Evolutionary conservation across 78 protist species (phyloP), one percentile per base, ranked within the genome.

Genomic region (Polysphondylium violaceum): DNA sequence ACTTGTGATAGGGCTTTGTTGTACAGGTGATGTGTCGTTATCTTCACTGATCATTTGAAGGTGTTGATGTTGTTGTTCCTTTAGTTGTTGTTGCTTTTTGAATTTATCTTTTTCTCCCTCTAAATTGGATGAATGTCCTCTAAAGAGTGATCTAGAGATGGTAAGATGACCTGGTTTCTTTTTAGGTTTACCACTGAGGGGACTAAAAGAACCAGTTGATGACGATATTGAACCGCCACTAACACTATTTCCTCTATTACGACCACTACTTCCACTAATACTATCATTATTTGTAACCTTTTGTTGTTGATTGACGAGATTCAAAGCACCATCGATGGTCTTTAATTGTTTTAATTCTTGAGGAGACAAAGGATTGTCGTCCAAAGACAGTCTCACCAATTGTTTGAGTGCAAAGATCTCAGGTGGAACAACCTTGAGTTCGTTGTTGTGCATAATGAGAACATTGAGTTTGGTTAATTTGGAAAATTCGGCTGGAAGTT

Each of bases 51-150:
- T 61, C 25, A 29, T 65, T 44, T n/a, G n/a, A n/a, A n/a, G n/a
- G n/a, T n/a, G n/a, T n/a, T n/a, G n/a, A n/a, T n/a, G n/a, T n/a
- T n/a, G n/a, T 16, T 61, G 69, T 11, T 27, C 36, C 17, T 27
- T 25, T 12, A 33, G 69, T 35, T 63, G 71, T 63, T 63, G 27
- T 63, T 63, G 27, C 16, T 63, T 63, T 63, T 35, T 63, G 40
- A 65, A 65, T 38, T 65, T 63, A 29, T 50, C 63, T 31, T 50
- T 40, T 44, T 50, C 64, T 21, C 51, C 33, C 21, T 72, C 78
- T 72, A 72, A 29, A 72, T 72, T 72, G 27, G 78, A 72, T 31
- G 78, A 72, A 51, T 72, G 44, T 50, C 78, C 78, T 29, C 78
- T 29, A 50, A 36, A 72, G 53, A 72, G 36, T 50, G 64, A 27